Evolutionary conservation across 768 basidiomycete species (phyloP).

Genomic region (Mycena alexandri): DNA sequence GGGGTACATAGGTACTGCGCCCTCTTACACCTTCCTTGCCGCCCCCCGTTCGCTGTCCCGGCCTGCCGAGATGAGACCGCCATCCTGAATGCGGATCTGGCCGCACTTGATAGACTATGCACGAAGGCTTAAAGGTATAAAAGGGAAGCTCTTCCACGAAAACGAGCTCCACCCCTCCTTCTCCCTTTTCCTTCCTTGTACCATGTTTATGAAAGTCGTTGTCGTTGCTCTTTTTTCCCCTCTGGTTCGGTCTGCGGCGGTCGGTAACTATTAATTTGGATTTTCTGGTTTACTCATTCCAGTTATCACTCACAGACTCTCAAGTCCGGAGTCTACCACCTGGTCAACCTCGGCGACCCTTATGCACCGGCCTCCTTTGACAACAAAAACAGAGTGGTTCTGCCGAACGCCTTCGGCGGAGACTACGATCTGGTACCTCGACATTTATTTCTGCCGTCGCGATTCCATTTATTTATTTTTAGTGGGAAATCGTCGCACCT

Average conservation of each 20-base stretch:
- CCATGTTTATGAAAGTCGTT: conserved; percentile 23
- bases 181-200: not conserved
- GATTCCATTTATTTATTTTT: not conserved
- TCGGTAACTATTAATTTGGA: not conserved
- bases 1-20: not conserved
- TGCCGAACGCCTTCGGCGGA: conserved; percentile 25
- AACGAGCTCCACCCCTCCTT: not conserved
- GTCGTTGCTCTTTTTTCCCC: conserved; percentile 11
- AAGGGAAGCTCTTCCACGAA: conserved; percentile 1
- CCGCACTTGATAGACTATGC: conserved; percentile 19
- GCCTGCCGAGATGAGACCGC: conserved; percentile 10
- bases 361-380: conserved; percentile 32
- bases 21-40: conserved; percentile 10
- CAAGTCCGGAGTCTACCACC: conserved; percentile 25
- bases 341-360: conserved; percentile 32
- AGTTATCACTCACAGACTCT: conserved; percentile 11
- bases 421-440: conserved; percentile 26
- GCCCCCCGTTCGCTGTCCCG: conserved; percentile 25
- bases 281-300: not conserved
- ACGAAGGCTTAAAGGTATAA: conserved; percentile 14
- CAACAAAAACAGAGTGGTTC: conserved; percentile 25
- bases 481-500: conserved; percentile 28
- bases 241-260: conserved; percentile 24
- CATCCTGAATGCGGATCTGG: conserved; percentile 20
- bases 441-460: not conserved